Evolutionary conservation across 208 protist species (phyloP).

Genomic region (Trypanosoma cruzi): DNA sequence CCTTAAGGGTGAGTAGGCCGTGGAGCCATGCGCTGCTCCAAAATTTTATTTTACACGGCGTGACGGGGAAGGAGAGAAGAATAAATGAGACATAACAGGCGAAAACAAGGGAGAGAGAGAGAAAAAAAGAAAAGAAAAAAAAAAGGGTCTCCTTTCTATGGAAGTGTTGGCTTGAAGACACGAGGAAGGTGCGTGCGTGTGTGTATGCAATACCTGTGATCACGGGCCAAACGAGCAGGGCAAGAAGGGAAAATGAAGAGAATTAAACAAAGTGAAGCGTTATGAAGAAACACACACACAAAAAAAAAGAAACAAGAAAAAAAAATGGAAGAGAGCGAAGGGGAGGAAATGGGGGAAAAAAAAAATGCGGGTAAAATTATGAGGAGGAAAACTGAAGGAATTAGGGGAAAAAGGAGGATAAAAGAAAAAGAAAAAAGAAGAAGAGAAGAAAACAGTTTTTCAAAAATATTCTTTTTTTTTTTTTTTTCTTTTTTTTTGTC

Average conservation of each 20-base stretch:
- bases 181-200: background rate
- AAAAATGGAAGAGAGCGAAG: background rate
- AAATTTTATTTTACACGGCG: background rate
- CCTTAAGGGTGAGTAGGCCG: constrained; percentile 30
- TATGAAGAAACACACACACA: background rate
- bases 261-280: constrained; percentile 4
- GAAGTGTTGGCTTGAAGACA: background rate
- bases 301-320: background rate
- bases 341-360: background rate
- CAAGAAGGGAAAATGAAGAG: background rate
- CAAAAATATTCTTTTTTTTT: no score
- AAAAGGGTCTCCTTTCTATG: background rate
- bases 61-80: background rate
- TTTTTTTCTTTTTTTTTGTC: no score
- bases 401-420: background rate
- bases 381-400: background rate
- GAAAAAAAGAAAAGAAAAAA: constrained; percentile 1
- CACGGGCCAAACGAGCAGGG: background rate
- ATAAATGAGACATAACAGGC: background rate
- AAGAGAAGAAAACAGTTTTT: constrained; percentile 9
- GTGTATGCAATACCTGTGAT: background rate
- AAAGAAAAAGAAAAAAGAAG: background rate
- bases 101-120: background rate
- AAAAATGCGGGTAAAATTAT: background rate
- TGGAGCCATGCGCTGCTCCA: background rate